phyloP scores from a whole-genome alignment of 2,329 filamentous ascomycete genomes.

The Periconia digitata region DNA sequence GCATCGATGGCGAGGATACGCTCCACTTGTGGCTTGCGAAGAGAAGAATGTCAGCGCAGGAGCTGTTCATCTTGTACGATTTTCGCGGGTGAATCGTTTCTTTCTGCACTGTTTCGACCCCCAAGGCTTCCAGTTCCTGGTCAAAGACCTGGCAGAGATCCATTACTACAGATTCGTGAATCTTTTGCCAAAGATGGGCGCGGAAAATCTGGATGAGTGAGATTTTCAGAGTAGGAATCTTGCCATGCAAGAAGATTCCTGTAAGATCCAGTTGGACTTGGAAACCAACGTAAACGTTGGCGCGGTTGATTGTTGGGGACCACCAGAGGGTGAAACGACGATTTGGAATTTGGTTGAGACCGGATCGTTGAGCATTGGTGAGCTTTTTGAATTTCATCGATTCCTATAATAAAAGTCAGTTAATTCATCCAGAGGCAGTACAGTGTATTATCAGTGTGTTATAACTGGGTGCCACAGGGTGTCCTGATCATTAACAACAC shows the following conservation, averaged over 20 bases:
- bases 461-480: neutral
- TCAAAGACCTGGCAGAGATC: slow-evolving; percentile 98
- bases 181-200: slow-evolving; percentile 99
- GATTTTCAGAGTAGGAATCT: slow-evolving; percentile 97
- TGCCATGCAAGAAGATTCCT: slow-evolving; percentile 98
- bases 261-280: slow-evolving; percentile 97
- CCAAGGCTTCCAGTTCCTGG: slow-evolving; percentile 91
- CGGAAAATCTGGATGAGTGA: slow-evolving; percentile 99
- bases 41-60: slow-evolving; percentile 92
- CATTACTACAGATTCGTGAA: slow-evolving; percentile 98
- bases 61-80: slow-evolving; percentile 99
- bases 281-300: slow-evolving; percentile 99
- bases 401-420: slow-evolving; percentile 29
- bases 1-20: slow-evolving; percentile 85
- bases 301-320: slow-evolving; percentile 86
- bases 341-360: slow-evolving; percentile 98
- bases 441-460: no score
- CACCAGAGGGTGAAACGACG: slow-evolving; percentile 98
- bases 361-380: slow-evolving; percentile 93
- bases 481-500: no score
- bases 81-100: slow-evolving; percentile 99
- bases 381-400: slow-evolving; percentile 99
- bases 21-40: slow-evolving; percentile 99
- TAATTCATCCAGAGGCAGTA: neutral
- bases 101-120: slow-evolving; percentile 97